Conservation (phyloP, 2,329 filamentous ascomycete species). For the Cercospora sp. region DNA sequence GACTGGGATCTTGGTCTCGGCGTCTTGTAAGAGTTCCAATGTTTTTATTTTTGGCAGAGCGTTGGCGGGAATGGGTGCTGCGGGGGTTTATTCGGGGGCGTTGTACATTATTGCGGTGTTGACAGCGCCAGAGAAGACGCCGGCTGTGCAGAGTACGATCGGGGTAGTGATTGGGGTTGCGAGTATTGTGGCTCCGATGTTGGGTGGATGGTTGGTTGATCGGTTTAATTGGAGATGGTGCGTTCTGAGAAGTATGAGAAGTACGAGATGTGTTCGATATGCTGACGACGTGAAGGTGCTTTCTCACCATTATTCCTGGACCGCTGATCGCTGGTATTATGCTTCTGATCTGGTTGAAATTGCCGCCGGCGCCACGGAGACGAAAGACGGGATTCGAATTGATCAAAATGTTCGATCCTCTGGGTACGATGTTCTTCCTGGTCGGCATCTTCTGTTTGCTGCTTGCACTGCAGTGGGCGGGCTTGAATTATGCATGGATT, state of each 20-base stretch:
- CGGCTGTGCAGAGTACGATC: not conserved
- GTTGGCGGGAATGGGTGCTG: not conserved
- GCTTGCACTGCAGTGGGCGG: conserved; percentile 52
- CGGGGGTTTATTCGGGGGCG: not conserved
- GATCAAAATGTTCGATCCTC: conserved; percentile 38
- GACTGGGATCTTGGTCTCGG: not conserved
- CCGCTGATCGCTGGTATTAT: not conserved
- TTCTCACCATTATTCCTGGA: not conserved
- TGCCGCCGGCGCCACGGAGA: not conserved
- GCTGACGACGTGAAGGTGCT: not conserved
- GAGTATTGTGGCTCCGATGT: conserved; percentile 2
- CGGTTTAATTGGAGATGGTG: not conserved
- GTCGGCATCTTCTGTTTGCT: conserved; percentile 44
- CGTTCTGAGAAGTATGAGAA: not conserved
- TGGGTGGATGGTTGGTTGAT: conserved; percentile 5
- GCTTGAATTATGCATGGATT: conserved; percentile 42
- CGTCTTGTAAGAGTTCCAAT: not conserved
- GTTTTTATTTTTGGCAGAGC: not conserved
- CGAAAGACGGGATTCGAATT: not conserved
- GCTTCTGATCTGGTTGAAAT: not conserved
- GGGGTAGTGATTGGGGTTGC: conserved; percentile 1
- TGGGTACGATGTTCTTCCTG: conserved; percentile 39
- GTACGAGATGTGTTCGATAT: not conserved
- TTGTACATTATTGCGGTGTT: not conserved
- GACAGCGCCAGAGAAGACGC: not conserved